phyloP scores from a whole-genome alignment of 768 basidiomycete species.

The Boletellus sp. region DNA sequence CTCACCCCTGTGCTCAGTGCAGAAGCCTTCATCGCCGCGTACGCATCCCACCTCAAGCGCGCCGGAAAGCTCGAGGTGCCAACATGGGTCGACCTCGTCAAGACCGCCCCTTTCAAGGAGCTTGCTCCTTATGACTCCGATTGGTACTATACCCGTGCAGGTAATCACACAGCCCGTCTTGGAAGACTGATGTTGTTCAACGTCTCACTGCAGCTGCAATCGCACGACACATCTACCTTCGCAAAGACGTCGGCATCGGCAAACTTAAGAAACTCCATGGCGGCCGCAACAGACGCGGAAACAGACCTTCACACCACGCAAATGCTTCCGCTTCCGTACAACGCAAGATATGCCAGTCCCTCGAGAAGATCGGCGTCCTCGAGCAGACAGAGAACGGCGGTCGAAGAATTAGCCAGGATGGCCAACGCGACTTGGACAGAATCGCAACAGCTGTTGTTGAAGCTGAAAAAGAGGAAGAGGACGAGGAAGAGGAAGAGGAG shows the following conservation, averaged over 20 bases:
- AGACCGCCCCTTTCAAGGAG: slow-evolving; percentile 97
- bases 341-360: slow-evolving; percentile 91
- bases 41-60: slow-evolving; percentile 94
- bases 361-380: slow-evolving; percentile 98
- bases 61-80: slow-evolving; percentile 99
- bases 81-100: slow-evolving; percentile 97
- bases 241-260: slow-evolving; percentile 94
- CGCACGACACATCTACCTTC: slow-evolving; percentile 99
- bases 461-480: slow-evolving; percentile 67
- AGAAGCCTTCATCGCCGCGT: slow-evolving; percentile 90
- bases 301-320: slow-evolving; percentile 94
- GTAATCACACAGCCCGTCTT: slow-evolving; percentile 44
- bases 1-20: slow-evolving; percentile 50
- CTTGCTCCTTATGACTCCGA: slow-evolving; percentile 98
- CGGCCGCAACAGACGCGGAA: slow-evolving; percentile 91
- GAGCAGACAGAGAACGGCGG: slow-evolving; percentile 93
- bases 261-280: slow-evolving; percentile 95
- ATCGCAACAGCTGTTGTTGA: slow-evolving; percentile 90
- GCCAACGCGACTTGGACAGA: slow-evolving; percentile 91
- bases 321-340: slow-evolving; percentile 84
- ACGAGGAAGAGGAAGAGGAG: slow-evolving; percentile 72
- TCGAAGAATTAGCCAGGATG: slow-evolving; percentile 94
- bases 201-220: slow-evolving; percentile 64
- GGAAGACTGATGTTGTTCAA: background rate
- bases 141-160: slow-evolving; percentile 99